These are phyloP conservation scores for Pseudovirgaria hyperparasitica DNA, from an alignment of 2,329 filamentous ascomycete species.

Conservation along the genomic window DNA sequence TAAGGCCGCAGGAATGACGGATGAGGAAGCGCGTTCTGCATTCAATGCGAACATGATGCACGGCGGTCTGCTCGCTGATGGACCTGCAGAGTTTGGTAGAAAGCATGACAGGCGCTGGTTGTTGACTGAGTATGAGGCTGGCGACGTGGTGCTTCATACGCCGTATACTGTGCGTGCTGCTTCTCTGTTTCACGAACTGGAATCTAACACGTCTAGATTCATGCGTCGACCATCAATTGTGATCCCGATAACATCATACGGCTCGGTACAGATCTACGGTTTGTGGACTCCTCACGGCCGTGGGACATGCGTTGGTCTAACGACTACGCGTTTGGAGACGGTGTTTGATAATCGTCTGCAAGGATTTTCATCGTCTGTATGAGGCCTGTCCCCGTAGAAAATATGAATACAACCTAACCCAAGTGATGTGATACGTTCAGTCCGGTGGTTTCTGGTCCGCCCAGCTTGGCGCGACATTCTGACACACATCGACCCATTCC, in stretches of 20 bases:
- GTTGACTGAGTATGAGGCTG: constrained; percentile 41
- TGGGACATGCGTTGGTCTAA: constrained; percentile 34
- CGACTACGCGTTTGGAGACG: constrained; percentile 18
- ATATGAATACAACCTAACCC: no score
- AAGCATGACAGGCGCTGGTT: constrained; percentile 29
- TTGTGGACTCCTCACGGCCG: constrained; percentile 38
- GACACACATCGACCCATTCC: constrained; percentile 37
- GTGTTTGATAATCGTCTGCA: constrained; percentile 8
- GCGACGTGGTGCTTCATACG: constrained; percentile 33
- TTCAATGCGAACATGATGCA: constrained; percentile 47
- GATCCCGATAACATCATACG: constrained; percentile 40
- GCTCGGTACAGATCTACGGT: constrained; percentile 43
- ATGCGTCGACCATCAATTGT: constrained; percentile 44
- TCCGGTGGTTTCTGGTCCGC: constrained; percentile 25
- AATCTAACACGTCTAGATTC: constrained; percentile 29
- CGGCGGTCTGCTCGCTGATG: constrained; percentile 40
- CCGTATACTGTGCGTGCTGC: constrained; percentile 13
- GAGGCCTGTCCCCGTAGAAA: no score
- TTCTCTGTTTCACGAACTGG: background rate
- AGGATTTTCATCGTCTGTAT: no score
- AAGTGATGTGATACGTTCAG: constrained; percentile 5
- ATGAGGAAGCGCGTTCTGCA: constrained; percentile 34
- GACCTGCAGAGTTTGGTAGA: constrained; percentile 29
- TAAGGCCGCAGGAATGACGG: constrained; percentile 34
- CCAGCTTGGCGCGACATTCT: constrained; percentile 36